These are phyloP conservation scores for Phytopythium sindhum DNA, from an alignment of 352 stramenopile genomes.

Conservation along the genomic window DNA sequence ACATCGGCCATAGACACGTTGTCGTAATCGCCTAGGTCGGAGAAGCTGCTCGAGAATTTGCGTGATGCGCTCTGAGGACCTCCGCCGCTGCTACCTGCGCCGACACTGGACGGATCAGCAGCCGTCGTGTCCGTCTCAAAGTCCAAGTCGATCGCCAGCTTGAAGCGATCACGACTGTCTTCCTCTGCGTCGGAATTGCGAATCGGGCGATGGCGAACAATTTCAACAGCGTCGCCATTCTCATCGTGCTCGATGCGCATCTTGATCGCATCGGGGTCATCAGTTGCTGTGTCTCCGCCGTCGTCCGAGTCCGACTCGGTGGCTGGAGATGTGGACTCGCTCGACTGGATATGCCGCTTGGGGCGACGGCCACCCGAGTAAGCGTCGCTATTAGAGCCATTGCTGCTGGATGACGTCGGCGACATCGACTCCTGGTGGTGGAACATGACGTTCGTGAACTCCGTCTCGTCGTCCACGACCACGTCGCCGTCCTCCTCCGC, in stretches of 20 bases:
- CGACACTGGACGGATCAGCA: constrained; percentile 7
- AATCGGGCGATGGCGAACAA: constrained; percentile 29
- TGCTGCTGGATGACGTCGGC: constrained; percentile 58
- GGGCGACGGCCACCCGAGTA: constrained; percentile 9
- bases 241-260: neutral
- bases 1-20: constrained; percentile 74
- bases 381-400: constrained; percentile 34
- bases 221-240: constrained; percentile 31
- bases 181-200: constrained; percentile 20
- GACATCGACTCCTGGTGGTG: constrained; percentile 34
- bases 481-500: neutral
- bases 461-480: constrained; percentile 17
- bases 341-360: constrained; percentile 7
- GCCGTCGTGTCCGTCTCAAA: constrained; percentile 58
- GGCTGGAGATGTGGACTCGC: constrained; percentile 19
- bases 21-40: constrained; percentile 82
- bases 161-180: constrained; percentile 36
- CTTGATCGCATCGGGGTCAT: neutral
- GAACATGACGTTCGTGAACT: constrained; percentile 30
- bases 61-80: constrained; percentile 47
- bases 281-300: constrained; percentile 11
- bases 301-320: constrained; percentile 32
- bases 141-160: constrained; percentile 57
- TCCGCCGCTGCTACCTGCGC: constrained; percentile 7
- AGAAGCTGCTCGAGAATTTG: constrained; percentile 88